Percentiles rank a stretch among this genome's conserved stretches.
Evolutionary conservation across 164 flowering plant species (phyloP).

Genomic region (Euptelea pleiosperma): DNA sequence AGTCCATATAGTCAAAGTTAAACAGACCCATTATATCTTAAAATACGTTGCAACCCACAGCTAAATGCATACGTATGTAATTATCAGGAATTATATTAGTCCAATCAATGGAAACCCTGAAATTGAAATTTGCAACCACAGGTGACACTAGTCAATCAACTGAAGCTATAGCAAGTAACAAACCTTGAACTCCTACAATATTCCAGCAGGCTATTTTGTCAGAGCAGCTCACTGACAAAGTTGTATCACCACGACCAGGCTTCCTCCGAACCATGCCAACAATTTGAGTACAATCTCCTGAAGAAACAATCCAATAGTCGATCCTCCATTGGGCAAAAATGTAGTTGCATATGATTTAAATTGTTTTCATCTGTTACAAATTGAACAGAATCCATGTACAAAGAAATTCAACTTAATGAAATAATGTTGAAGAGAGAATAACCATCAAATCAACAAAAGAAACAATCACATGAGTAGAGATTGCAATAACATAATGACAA

Average conservation of each 20-base stretch:
- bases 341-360: too few relatives aligned
- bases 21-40: too few relatives aligned
- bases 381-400: too few relatives aligned
- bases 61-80: too few relatives aligned
- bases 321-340: not conserved
- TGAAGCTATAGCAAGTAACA: not conserved
- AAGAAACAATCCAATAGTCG: conserved; percentile 6
- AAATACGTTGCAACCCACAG: not conserved
- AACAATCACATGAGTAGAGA: too few relatives aligned
- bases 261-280: conserved; percentile 73
- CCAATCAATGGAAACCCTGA: not conserved
- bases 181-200: conserved; percentile 94
- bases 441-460: too few relatives aligned
- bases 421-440: too few relatives aligned
- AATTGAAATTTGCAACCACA: not conserved
- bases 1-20: too few relatives aligned
- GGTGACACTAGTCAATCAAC: too few relatives aligned
- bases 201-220: conserved; percentile 98
- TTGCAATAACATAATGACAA: too few relatives aligned
- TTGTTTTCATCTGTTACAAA: too few relatives aligned
- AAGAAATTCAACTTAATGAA: not conserved
- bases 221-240: conserved; percentile 92
- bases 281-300: conserved; percentile 32
- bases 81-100: too few relatives aligned
- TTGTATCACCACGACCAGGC: conserved; percentile 98